Evolutionary conservation across 768 basidiomycete species (phyloP).

Genomic region (Suillus americanus): DNA sequence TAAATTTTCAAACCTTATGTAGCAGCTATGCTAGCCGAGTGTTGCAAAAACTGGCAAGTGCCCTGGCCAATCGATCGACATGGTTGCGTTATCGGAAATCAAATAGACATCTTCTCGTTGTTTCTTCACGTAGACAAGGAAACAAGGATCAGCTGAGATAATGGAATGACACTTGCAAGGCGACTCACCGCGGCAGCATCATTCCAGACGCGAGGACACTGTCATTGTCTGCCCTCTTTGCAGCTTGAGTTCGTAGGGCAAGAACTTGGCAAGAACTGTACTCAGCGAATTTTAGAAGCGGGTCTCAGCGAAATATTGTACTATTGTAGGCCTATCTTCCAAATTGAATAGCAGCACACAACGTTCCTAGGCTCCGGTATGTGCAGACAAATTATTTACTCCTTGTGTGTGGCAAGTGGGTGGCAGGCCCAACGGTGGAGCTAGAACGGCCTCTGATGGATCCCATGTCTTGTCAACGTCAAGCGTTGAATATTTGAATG

Average conservation of each 20-base stretch:
- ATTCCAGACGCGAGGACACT: background rate
- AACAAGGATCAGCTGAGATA: background rate
- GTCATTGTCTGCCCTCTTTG: background rate
- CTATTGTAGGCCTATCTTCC: background rate
- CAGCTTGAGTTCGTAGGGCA: background rate
- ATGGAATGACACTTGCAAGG: background rate
- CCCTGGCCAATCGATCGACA: background rate
- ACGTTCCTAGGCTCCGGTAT: background rate
- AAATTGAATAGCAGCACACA: background rate
- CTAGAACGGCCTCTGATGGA: background rate
- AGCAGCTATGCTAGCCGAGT: background rate
- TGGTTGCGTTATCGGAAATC: background rate
- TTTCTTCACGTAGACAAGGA: background rate
- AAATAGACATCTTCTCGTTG: background rate
- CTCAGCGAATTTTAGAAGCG: background rate
- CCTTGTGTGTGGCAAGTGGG: background rate
- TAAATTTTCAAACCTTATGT: background rate
- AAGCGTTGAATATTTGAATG: background rate
- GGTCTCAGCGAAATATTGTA: background rate
- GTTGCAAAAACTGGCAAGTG: background rate
- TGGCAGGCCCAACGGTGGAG: background rate
- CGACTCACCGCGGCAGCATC: background rate
- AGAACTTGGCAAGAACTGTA: background rate
- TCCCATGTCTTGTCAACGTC: background rate
- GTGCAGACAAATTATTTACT: background rate